Base-by-base conservation (phyloP, 73 alveolate genomes). In the Paramecium sexaurelia region DNA sequence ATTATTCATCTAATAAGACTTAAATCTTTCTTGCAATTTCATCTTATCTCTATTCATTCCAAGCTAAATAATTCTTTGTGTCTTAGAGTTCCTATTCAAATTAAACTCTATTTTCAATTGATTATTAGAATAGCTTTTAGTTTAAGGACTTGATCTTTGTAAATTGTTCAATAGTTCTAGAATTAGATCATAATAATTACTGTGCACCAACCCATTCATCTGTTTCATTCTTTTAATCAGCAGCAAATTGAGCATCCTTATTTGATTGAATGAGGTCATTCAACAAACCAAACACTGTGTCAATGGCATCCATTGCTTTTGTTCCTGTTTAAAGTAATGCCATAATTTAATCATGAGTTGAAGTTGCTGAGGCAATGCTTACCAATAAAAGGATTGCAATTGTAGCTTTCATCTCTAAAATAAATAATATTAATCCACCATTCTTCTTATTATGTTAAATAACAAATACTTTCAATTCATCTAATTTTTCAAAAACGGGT, bases 21-120 rank as follows among this genome's bases (percentile, higher is more conserved):
- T 73, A 35, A 73, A 73, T 73, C 67, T 73, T 73, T 73, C 87
- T 73, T 20, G 67, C 87, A 19, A 73, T 73, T 35, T 73, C 87
- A 35, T 73, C 87, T 73, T 37, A 35, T 73, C 87, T 73, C 15
- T 27, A 27, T 73, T 73, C 87, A 17, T 73, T 73, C 87, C 87
- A 73, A 13, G 87, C 87, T 35, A 73, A 73, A 35, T 73, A 73
- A 35, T 73, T 73, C 57, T 73, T 73, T 11, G 87, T 73, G 66
- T 73, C 87, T 19, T 4, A 35, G 10, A 73, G 45, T 35, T 32
- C 55, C 7, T 73, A 73, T 35, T 73, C 87, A 35, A 73, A 73
- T 32, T 35, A 8, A 0, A 3, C 87, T 73, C 87, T 73, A 9
- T 73, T 73, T 20, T 27, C 39, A 33, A 73, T 73, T 32, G 87